Base-by-base conservation (phyloP, 805 yeast species). In the Teunomyces barrocoloradensis region DNA sequence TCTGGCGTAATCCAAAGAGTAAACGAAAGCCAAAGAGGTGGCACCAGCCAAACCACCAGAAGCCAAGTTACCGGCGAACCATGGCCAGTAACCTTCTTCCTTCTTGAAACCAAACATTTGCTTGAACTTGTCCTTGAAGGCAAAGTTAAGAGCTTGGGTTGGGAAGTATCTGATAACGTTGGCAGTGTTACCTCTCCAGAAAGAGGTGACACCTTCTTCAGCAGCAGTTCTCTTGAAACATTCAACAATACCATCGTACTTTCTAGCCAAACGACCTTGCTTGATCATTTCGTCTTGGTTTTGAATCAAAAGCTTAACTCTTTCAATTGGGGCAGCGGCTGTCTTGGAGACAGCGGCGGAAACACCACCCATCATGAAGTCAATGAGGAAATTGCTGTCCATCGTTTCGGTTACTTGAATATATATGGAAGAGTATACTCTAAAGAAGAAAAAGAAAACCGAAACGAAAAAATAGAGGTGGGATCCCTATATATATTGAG, bases 171-270 rank as follows among this genome's bases (percentile, higher is more conserved):
- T 88, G 80, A 90, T 85, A 73, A 90, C 97, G 79, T 90, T 90
- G 68, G 97, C 97, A 59, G 97, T 91, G 91, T 90, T 90, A 84
- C 97, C 97, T 87, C 97, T 87, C 97, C 97, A 90, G 92, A 90
- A 89, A 56, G 97, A 78, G 60, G 77, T 80, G 56, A 87, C 67
- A 84, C 97, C 97, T 81, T 90, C 97, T 62, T 86, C 89, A 63
- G 87, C 86, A 58, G 91, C 86, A 62, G 97, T 91, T 83, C 97
- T 87, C 67, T 71, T 82, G 95, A 91, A 90, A 80, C 96, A 89
- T 70, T 90, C 97, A 55, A 63, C 77, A 58, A 90, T 91, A 87
- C 97, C 97, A 60, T 77, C 82, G 85, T 91, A 90, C 72, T 79
- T 84, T 66, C 71, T 80, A 61, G 89, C 79, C 68, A 90, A 81